Base-by-base conservation (phyloP, 2,329 filamentous ascomycete species). In the Fusarium sulawesiense region DNA sequence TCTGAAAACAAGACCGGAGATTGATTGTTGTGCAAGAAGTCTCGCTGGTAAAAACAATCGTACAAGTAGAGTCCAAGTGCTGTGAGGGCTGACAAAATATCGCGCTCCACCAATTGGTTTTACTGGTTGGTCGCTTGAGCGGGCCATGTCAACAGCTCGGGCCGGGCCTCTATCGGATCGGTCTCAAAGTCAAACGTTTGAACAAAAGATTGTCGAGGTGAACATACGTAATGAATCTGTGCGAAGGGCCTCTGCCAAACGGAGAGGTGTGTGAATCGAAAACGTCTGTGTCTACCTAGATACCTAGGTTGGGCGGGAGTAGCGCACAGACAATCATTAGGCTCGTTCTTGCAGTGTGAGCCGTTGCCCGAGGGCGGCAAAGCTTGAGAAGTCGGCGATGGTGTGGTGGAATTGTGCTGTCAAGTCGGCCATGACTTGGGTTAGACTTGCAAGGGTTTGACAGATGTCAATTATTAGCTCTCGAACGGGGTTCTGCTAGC, bases 141-240 rank as follows among this genome's bases (percentile, higher is more conserved):
- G 44, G 49, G 60, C 48, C 47, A 71, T 56, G 63, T 54, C 62
- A 61, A 67, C 42, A 62, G 56, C 66, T 75, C 72, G 72, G 72
- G 65, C 72, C 72, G 72, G 65, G 65, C 72, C 72, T 73, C 70
- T 50, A 61, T 45, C 68, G 51, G 71, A 51, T 72, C 66, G 56
- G 61, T 56, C 62, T 60, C 49, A 66, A 70, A 45, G 20, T 42
- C 58, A 47, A 47, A 16, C 23, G 51, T 50, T 60, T 37, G 42
- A 65, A 34, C 27, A 48, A 53, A 57, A 57, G 40, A 56, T 48
- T 51, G 37, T 54, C 57, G 41, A 55, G 54, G 40, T 32, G 41
- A 20, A 49, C 54, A 61, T 30, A 53, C 49, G 50, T 45, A 56
- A 49, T 44, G 56, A 41, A 48, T 40, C 45, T 55, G 50, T 23